These are phyloP conservation scores for Colletotrichum tamarilloi DNA, from an alignment of 2,329 filamentous ascomycete species.

Conservation along the genomic window DNA sequence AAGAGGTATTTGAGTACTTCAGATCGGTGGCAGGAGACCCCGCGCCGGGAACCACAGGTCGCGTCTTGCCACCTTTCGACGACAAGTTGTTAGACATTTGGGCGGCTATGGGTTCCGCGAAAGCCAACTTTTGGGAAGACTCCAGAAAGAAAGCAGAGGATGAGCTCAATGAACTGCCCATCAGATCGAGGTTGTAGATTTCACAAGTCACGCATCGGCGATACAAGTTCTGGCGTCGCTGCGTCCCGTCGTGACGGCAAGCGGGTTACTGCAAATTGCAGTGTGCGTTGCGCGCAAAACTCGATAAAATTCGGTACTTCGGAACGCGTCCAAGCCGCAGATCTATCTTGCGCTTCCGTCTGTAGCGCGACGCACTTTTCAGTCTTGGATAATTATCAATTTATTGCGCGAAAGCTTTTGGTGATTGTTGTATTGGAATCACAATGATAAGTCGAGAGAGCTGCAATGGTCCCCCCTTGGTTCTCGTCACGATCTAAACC, in stretches of 20 bases:
- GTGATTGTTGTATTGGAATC: neutral
- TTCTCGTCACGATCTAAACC: neutral
- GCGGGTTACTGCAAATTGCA: too few species aligned
- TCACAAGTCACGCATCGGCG: neutral
- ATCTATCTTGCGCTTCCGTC: neutral
- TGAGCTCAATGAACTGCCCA: slow-evolving; percentile 15
- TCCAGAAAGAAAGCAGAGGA: slow-evolving; percentile 43
- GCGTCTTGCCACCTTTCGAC: slow-evolving; percentile 54
- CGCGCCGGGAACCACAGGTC: slow-evolving; percentile 47
- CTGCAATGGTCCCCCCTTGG: neutral
- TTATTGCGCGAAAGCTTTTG: neutral
- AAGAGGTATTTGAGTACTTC: slow-evolving; percentile 52
- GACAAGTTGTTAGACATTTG: slow-evolving; percentile 49
- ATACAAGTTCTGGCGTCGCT: neutral
- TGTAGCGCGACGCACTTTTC: neutral
- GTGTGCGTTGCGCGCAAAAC: too few species aligned
- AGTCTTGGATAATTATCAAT: neutral
- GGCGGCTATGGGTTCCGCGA: slow-evolving; percentile 43
- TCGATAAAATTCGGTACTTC: neutral
- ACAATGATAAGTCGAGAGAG: neutral
- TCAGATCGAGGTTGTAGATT: neutral
- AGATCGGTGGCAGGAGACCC: slow-evolving; percentile 55
- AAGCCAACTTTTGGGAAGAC: slow-evolving; percentile 43
- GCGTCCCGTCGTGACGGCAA: neutral
- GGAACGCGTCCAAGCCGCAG: neutral